Evolutionary conservation across 371 early-diverging fungal genomes (phyloP), one percentile per base, ranked within the genome.

Genomic region (Apophysomyces ossiformis): DNA sequence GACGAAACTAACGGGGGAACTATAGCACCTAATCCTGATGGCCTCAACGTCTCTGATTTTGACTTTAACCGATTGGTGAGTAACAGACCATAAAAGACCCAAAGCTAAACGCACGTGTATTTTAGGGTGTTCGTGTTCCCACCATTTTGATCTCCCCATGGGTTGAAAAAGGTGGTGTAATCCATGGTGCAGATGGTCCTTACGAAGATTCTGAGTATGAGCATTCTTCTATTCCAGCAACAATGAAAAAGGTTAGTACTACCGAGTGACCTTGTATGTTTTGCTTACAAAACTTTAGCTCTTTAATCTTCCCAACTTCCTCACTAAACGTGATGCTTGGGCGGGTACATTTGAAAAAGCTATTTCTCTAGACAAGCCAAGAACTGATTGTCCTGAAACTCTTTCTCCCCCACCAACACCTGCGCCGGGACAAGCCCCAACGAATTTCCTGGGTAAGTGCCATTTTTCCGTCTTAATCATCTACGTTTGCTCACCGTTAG

Each of bases 41-140:
- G 71, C 36, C 63, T 74, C 41, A 68, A 58, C 39, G 67, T 61
- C 13, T 54, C 46, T 2, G 70, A 71, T 45, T 76, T 72, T 43
- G 47, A 71, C 12, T 77, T 77, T 57, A 63, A 69, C 57, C 63
- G 75, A 41, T 58, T 71, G 26, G 65, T 50, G 56, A 63, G 63
- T 1, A 26, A 16, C 7, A 58, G 7, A 37, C 58, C 37, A 18
- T 7, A 61, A 6, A 44, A 7, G 13, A 45, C 15, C 1, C 5
- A 12, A 18, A 21, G 26, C 9, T 32, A n/a, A 56, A 21, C 21
- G 21, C 35, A 18, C 16, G 6, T 45, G 4, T 13, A 6, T 13
- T 18, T 4, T 18, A 61, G 65, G 86, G 86, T 41, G 65, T 81
- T 32, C 83, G 86, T 47, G 86, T 85, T 2, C 86, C 86, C 16